A percentile compares a stretch with the other conserved stretches of the same genome.
These are phyloP conservation scores for Alectoria sarmentosa DNA, from an alignment of 495 filamentous ascomycete species.

Conservation along the genomic window DNA sequence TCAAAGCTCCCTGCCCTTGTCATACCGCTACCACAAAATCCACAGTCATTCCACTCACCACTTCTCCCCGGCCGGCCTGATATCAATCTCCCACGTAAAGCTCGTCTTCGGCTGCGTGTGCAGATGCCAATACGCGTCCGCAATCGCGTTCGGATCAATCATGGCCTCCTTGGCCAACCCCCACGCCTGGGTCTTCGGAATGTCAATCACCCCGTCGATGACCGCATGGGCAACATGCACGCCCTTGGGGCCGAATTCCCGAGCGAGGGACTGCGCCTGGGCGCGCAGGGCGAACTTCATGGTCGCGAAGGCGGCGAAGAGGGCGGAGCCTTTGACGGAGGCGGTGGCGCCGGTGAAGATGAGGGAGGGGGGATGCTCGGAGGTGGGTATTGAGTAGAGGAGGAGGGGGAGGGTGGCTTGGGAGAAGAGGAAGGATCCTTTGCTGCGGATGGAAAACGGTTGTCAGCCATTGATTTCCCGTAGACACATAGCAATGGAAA, in stretches of 20 bases:
- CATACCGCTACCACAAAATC: not conserved
- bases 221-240: constrained; percentile 83
- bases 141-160: constrained; percentile 80
- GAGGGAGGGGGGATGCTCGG: constrained; percentile 60
- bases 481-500: not conserved
- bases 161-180: constrained; percentile 56
- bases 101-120: constrained; percentile 76
- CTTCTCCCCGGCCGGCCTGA: constrained; percentile 75
- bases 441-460: constrained; percentile 34
- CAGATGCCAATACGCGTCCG: constrained; percentile 81
- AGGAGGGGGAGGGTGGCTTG: constrained; percentile 67
- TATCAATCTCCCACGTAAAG: constrained; percentile 81
- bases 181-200: constrained; percentile 58
- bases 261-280: constrained; percentile 67
- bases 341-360: constrained; percentile 89
- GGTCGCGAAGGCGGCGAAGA: constrained; percentile 64
- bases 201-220: constrained; percentile 86
- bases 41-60: constrained; percentile 35
- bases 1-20: not conserved
- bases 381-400: constrained; percentile 45
- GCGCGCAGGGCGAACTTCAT: constrained; percentile 79
- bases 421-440: constrained; percentile 73
- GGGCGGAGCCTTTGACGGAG: constrained; percentile 64
- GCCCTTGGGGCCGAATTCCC: constrained; percentile 84
- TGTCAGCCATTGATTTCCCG: not conserved